These are phyloP conservation scores for Rosa hybrid DNA, from an alignment of 331 rosid genomes.

Conservation along the genomic window DNA sequence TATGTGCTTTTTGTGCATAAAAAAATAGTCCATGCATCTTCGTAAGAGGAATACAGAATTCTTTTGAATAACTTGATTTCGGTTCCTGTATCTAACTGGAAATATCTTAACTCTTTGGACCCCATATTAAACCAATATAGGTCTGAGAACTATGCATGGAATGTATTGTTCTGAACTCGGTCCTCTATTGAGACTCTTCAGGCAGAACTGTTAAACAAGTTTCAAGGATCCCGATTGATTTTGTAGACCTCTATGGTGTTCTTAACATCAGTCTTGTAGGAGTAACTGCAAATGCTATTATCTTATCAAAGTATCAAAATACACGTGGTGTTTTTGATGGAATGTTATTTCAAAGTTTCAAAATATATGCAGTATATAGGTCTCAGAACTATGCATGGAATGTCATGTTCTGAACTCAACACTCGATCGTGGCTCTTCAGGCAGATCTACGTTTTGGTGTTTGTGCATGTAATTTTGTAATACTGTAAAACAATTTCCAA, in stretches of 20 bases:
- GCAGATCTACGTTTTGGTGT: background rate
- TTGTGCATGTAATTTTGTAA: background rate
- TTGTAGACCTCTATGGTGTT: background rate
- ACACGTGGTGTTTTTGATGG: background rate
- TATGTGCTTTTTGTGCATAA: background rate
- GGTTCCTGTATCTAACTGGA: background rate
- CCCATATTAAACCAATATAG: background rate
- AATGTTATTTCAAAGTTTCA: background rate
- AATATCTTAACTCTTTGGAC: background rate
- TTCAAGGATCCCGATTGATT: background rate
- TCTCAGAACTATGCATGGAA: background rate
- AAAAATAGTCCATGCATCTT: background rate
- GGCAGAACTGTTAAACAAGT: background rate
- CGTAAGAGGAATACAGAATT: background rate
- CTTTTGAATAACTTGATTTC: background rate
- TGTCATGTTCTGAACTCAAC: background rate
- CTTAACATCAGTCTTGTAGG: background rate
- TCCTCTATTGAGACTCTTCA: background rate
- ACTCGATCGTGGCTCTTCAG: background rate
- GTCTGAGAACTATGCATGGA: background rate
- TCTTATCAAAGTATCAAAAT: background rate
- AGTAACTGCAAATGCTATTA: background rate
- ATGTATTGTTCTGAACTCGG: background rate
- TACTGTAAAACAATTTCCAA: background rate
- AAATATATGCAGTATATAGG: background rate